Percentiles rank a stretch among this genome's conserved stretches.
Evolutionary conservation across 139 green algal species (phyloP).

Genomic region (Coelastrella sp.): DNA sequence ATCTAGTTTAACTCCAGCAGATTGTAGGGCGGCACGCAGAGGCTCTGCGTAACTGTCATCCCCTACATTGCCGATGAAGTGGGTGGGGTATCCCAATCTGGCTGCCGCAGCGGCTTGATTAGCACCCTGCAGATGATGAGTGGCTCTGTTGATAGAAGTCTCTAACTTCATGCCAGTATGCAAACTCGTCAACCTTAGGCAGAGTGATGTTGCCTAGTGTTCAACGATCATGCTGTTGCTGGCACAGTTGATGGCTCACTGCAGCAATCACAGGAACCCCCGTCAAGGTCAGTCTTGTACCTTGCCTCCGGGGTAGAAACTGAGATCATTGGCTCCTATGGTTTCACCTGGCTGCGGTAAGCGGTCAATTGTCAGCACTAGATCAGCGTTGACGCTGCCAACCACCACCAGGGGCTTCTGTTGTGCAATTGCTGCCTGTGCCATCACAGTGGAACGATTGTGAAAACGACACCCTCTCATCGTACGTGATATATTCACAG

Average conservation of each 20-base stretch:
- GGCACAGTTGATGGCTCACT: too few relatives aligned
- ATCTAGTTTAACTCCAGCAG: conserved; percentile 64
- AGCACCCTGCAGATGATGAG: conserved; percentile 78
- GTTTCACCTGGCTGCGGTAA: conserved; percentile 86
- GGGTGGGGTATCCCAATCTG: conserved; percentile 79
- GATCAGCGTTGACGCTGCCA: conserved; percentile 61
- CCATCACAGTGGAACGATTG: neutral
- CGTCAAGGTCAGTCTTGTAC: too few relatives aligned
- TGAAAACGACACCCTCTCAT: too few relatives aligned
- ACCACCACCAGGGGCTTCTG: conserved; percentile 37
- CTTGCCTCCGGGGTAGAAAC: conserved; percentile 85
- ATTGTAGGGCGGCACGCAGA: conserved; percentile 63
- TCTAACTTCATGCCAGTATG: neutral
- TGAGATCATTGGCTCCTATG: conserved; percentile 66
- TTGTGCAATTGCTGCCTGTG: neutral
- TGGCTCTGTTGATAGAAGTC: neutral
- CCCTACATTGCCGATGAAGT: conserved; percentile 82
- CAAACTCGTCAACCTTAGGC: too few relatives aligned
- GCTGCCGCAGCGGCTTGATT: conserved; percentile 92
- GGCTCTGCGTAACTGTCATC: conserved; percentile 79
- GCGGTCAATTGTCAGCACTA: conserved; percentile 79
- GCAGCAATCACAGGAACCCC: too few relatives aligned
- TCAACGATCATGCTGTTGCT: too few relatives aligned
- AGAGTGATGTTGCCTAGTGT: too few relatives aligned
- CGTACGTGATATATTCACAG: too few relatives aligned